Percentiles rank a stretch among this genome's conserved stretches.
Conservation (phyloP, 208 protist species). For the Crithidia acanthocephali region DNA sequence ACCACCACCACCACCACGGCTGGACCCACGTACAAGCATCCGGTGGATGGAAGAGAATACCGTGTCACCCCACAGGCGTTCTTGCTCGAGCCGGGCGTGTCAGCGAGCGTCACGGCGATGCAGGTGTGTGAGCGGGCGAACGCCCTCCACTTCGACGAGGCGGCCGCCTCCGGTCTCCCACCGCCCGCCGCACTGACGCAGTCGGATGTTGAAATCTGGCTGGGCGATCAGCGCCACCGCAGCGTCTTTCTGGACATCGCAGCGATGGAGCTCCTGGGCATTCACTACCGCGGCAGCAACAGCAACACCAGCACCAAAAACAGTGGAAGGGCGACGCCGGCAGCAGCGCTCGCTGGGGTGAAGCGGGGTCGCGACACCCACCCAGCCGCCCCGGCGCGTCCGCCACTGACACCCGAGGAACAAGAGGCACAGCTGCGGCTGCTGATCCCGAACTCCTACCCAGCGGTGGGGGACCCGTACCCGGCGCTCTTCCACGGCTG, state of each 20-base stretch:
- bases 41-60: constrained; percentile 60
- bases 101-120: constrained; percentile 27
- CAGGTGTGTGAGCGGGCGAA: constrained; percentile 36
- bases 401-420: constrained; percentile 19
- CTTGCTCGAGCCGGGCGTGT: constrained; percentile 37
- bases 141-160: constrained; percentile 24
- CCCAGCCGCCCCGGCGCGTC: neutral
- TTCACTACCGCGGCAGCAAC: constrained; percentile 46
- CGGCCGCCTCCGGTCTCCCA: constrained; percentile 4
- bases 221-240: constrained; percentile 70
- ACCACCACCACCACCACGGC: neutral
- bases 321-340: neutral
- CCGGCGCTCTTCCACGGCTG: constrained; percentile 25
- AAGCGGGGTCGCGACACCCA: constrained; percentile 17
- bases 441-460: constrained; percentile 22
- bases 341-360: neutral
- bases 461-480: constrained; percentile 19
- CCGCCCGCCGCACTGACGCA: constrained; percentile 28
- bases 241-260: constrained; percentile 67
- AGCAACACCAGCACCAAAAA: neutral
- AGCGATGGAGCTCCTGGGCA: constrained; percentile 47
- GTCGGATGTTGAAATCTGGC: constrained; percentile 52
- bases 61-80: constrained; percentile 82
- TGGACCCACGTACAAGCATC: constrained; percentile 60
- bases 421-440: constrained; percentile 17